Evolutionary conservation across 371 early-diverging fungal genomes (phyloP), one percentile per base, ranked within the genome.

Genomic region (Apophysomyces ossiformis): DNA sequence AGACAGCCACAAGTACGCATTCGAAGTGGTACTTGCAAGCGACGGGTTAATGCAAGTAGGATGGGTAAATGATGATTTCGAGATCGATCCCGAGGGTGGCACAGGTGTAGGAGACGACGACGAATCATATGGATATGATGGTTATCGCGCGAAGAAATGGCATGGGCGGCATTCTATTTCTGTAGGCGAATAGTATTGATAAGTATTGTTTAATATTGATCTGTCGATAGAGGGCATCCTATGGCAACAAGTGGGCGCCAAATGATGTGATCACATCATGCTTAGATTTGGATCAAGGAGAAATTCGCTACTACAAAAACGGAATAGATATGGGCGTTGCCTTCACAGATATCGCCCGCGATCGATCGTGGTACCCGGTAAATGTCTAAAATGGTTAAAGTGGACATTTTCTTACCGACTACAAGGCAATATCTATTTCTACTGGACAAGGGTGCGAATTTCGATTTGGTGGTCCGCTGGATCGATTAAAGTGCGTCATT

Each of bases 21-120:
- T 77, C 67, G 92, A 93, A 72, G 79, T 91, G 1, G 70, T 73
- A 13, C 66, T 92, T 11, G 66, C 69, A 2, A 85, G 88, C 0
- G 78, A 73, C 61, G 92, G 90, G 0, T 73, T 93, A 39, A 81
- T 92, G 66, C 93, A 93, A 75, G 68, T 92, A 13, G 93, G 93
- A 0, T 93, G 93, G 93, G 84, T 82, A 0, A 82, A 75, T 2
- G 66, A 71, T 6, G 65, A 76, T 7, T 79, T 83, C 59, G 60
- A 61, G 5, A 86, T 87, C 58, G 88, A 92, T 66, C 82, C 91
- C 0, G 89, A 91, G 66, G 87, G 83, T 7, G 93, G 93, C 15
- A 81, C 76, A 15, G 93, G 92, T 13, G 88, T 93, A 16, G 92
- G 92, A 7, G 92, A 93, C 63, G 85, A 90, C 68, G 71, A 64